Conservation (phyloP, 768 basidiomycete genomes). For the Mycena epipterygia region DNA sequence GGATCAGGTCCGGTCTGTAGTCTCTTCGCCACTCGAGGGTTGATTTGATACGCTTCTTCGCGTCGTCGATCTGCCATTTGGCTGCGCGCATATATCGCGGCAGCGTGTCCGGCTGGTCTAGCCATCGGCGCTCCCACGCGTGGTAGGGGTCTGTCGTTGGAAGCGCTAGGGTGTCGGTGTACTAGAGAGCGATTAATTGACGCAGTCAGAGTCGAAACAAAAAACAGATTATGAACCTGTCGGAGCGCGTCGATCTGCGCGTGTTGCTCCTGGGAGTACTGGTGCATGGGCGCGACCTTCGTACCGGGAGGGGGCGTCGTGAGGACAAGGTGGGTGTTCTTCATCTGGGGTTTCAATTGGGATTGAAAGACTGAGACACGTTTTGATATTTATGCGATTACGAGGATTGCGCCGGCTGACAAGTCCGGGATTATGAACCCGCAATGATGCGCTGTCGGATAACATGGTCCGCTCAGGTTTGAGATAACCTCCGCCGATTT, state of each 20-base stretch:
- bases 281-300: constrained; percentile 64
- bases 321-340: constrained; percentile 49
- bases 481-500: too few species aligned
- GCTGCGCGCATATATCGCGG: constrained; percentile 86
- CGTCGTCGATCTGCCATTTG: constrained; percentile 86
- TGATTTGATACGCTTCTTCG: constrained; percentile 80
- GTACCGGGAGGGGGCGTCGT: constrained; percentile 69
- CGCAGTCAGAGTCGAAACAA: neutral
- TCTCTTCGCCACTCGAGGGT: constrained; percentile 90
- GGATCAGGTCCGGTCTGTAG: constrained; percentile 87
- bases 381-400: neutral
- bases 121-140: constrained; percentile 84
- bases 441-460: too few species aligned
- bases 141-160: constrained; percentile 79
- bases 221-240: constrained; percentile 68
- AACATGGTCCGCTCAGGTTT: too few species aligned
- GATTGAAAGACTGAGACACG: neutral
- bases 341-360: neutral
- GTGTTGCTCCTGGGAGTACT: constrained; percentile 75
- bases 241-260: constrained; percentile 70
- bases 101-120: constrained; percentile 75
- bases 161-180: constrained; percentile 63
- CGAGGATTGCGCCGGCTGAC: too few species aligned
- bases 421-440: too few species aligned
- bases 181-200: neutral